Evolutionary conservation across 2,329 filamentous ascomycete genomes (phyloP).

Genomic region (Claviceps sp.): DNA sequence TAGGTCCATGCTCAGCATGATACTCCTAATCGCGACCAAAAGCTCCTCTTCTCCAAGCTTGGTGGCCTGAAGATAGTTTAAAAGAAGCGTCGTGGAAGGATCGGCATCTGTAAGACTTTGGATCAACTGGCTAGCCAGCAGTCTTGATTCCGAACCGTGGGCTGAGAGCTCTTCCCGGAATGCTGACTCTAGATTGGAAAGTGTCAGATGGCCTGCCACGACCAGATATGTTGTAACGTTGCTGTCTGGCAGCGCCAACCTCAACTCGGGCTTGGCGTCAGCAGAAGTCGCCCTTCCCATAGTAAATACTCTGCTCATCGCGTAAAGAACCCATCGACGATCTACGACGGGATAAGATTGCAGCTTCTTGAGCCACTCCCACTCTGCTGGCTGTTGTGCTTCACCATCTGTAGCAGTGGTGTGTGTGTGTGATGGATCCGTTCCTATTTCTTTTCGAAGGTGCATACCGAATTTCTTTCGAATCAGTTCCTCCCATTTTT

Average conservation of each 20-base stretch:
- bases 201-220: constrained; percentile 45
- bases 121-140: constrained; percentile 48
- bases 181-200: constrained; percentile 44
- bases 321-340: constrained; percentile 50
- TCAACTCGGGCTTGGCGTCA: constrained; percentile 18
- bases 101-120: constrained; percentile 51
- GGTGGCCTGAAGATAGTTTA: constrained; percentile 51
- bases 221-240: constrained; percentile 46
- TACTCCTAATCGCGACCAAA: constrained; percentile 47
- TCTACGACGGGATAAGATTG: constrained; percentile 42
- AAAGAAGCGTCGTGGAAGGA: constrained; percentile 51
- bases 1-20: constrained; percentile 58
- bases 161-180: constrained; percentile 35
- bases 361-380: constrained; percentile 34
- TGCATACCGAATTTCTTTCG: constrained; percentile 35
- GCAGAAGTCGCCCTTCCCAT: constrained; percentile 33
- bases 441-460: constrained; percentile 12
- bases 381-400: constrained; percentile 26
- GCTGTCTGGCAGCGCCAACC: constrained; percentile 32
- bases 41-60: constrained; percentile 54
- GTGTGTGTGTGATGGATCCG: background rate
- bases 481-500: constrained; percentile 36
- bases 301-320: constrained; percentile 47
- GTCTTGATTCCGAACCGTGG: constrained; percentile 29
- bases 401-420: constrained; percentile 8